A percentile compares a stretch with the other conserved stretches of the same genome.
Conservation (phyloP, 2,329 filamentous ascomycete species). For the Aspergillaceae sp. region DNA sequence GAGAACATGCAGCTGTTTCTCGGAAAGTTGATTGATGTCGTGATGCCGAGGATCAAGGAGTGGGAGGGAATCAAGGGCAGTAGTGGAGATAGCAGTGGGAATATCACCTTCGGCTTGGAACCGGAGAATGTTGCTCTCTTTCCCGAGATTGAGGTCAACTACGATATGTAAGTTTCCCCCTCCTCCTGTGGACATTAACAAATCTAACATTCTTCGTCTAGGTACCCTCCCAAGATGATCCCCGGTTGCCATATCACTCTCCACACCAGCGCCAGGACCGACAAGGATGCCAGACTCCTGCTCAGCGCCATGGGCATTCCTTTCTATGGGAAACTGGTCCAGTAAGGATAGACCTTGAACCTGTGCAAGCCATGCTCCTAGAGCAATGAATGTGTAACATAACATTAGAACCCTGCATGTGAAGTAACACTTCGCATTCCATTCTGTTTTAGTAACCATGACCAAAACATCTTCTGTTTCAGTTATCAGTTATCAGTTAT, state of each 20-base stretch:
- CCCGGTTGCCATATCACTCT: conserved; percentile 77
- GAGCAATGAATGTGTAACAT: conserved; percentile 9
- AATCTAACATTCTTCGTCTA: conserved; percentile 18
- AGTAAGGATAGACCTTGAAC: conserved; percentile 30
- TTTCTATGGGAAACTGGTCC: conserved; percentile 66
- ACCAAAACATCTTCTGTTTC: too few relatives aligned
- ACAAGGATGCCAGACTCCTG: conserved; percentile 74
- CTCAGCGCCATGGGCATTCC: conserved; percentile 65
- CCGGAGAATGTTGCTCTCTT: conserved; percentile 71
- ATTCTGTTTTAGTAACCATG: neutral
- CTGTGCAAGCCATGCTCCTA: neutral
- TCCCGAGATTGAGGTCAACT: conserved; percentile 91
- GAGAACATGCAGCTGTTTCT: conserved; percentile 84
- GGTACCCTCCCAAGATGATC: conserved; percentile 64
- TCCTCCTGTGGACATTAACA: neutral
- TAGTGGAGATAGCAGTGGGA: conserved; percentile 80
- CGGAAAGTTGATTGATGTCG: conserved; percentile 79
- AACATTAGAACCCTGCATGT: conserved; percentile 7
- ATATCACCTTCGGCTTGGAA: conserved; percentile 72
- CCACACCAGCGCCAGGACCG: conserved; percentile 74
- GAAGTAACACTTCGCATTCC: conserved; percentile 9
- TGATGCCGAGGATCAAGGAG: conserved; percentile 92
- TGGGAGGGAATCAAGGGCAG: conserved; percentile 71
- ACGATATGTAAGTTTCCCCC: conserved; percentile 61
- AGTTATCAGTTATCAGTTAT: too few relatives aligned